Conservation (phyloP, 371 early-diverging fungal species). For the Mortierella sp. region DNA sequence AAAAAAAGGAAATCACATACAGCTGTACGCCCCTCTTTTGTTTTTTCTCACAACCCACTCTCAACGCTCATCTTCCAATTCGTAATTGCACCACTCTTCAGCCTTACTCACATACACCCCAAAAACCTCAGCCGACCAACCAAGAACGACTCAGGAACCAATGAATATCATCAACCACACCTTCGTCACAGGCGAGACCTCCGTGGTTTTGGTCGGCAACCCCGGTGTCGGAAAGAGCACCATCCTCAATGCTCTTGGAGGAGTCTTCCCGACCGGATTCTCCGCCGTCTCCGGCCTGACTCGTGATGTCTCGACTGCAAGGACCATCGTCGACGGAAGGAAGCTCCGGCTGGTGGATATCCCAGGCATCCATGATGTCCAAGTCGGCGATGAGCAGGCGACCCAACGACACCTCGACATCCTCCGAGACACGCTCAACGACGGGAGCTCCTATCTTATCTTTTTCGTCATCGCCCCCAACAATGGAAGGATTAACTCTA, state of each 20-base stretch:
- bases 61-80: too few species aligned
- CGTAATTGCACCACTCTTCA: neutral
- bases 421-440: neutral
- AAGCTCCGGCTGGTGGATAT: neutral
- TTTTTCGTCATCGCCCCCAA: slow-evolving; percentile 3
- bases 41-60: too few species aligned
- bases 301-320: neutral
- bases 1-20: too few species aligned
- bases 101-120: too few species aligned
- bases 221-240: slow-evolving; percentile 9
- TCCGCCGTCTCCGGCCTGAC: neutral
- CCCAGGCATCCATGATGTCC: neutral
- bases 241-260: slow-evolving; percentile 9
- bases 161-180: neutral
- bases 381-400: neutral
- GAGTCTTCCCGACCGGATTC: neutral
- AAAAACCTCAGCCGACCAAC: too few species aligned
- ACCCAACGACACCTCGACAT: neutral
- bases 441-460: neutral
- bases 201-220: slow-evolving; percentile 7
- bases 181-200: neutral
- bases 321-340: neutral
- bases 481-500: slow-evolving; percentile 1
- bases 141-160: too few species aligned
- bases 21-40: too few species aligned